Evolutionary conservation across 1,284 basidiomycete genomes (phyloP).

Genomic region (Ceratobasidium sp.): DNA sequence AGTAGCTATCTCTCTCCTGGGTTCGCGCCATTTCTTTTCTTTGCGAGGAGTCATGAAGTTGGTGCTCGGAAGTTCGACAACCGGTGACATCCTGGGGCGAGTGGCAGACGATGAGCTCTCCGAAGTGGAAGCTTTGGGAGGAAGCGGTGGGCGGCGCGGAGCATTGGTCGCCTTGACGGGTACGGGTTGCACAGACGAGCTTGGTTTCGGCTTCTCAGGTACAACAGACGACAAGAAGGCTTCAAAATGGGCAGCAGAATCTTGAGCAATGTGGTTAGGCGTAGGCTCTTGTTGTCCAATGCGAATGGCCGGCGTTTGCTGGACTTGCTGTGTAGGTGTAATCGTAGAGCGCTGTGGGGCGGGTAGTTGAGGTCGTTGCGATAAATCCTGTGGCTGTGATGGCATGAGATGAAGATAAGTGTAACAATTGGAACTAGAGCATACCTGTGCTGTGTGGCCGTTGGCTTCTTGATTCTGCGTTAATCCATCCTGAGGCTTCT

Average conservation of each 20-base stretch:
- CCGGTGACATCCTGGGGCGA: slow-evolving; percentile 7
- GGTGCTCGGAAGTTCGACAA: slow-evolving; percentile 19
- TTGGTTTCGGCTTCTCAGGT: slow-evolving; percentile 18
- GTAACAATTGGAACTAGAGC: neutral
- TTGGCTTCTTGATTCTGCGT: slow-evolving; percentile 18
- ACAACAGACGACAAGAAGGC: slow-evolving; percentile 37
- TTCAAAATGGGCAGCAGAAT: slow-evolving; percentile 42
- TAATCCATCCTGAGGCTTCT: slow-evolving; percentile 1
- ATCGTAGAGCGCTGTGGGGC: slow-evolving; percentile 14
- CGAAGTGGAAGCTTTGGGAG: neutral
- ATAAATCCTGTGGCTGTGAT: slow-evolving; percentile 24
- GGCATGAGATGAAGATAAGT: neutral
- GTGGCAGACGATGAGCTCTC: slow-evolving; percentile 3
- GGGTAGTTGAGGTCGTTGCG: slow-evolving; percentile 26
- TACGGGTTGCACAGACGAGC: neutral
- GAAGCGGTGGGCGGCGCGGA: slow-evolving; percentile 10
- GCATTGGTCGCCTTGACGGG: neutral
- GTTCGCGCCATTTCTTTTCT: slow-evolving; percentile 38
- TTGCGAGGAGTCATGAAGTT: slow-evolving; percentile 39
- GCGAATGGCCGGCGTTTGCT: slow-evolving; percentile 3
- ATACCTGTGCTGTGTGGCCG: slow-evolving; percentile 29
- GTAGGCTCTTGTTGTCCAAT: neutral
- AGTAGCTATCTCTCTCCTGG: slow-evolving; percentile 33
- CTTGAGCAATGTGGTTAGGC: slow-evolving; percentile 21
- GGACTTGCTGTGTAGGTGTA: neutral